A percentile compares a stretch with the other conserved stretches of the same genome.
These are phyloP conservation scores for Suillus brevipes DNA, from an alignment of 768 basidiomycete genomes.

Conservation along the genomic window DNA sequence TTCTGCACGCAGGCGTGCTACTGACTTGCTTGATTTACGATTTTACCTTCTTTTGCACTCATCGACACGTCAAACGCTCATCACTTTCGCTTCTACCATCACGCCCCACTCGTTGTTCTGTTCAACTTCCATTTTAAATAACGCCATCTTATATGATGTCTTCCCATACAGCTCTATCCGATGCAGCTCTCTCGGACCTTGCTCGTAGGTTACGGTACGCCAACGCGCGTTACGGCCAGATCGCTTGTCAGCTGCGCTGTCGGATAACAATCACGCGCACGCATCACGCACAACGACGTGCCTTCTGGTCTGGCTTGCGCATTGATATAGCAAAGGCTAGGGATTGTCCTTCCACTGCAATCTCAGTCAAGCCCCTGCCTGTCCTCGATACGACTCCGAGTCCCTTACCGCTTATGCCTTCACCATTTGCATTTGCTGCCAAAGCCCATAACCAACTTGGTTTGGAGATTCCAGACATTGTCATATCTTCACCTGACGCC, in stretches of 20 bases:
- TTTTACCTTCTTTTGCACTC: slow-evolving; percentile 7
- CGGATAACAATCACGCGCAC: slow-evolving; percentile 33
- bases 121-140: slow-evolving; percentile 7
- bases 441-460: slow-evolving; percentile 1
- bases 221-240: slow-evolving; percentile 40
- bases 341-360: slow-evolving; percentile 36
- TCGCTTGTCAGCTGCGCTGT: slow-evolving; percentile 41
- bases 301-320: slow-evolving; percentile 42
- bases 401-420: background rate
- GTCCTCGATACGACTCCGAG: slow-evolving; percentile 32
- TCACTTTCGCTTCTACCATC: background rate
- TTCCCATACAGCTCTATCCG: slow-evolving; percentile 21
- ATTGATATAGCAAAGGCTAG: slow-evolving; percentile 46
- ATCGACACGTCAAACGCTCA: background rate
- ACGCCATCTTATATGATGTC: slow-evolving; percentile 3
- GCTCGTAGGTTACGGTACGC: slow-evolving; percentile 41
- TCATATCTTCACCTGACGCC: slow-evolving; percentile 1
- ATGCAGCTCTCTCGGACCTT: slow-evolving; percentile 35
- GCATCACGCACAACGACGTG: slow-evolving; percentile 50
- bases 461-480: slow-evolving; percentile 12
- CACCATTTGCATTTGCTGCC: background rate
- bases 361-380: slow-evolving; percentile 43
- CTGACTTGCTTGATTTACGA: slow-evolving; percentile 9
- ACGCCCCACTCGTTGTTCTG: slow-evolving; percentile 4
- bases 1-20: slow-evolving; percentile 16